Conservation (phyloP, 2,329 filamentous ascomycete species). For the Pyrenophora graminea region DNA sequence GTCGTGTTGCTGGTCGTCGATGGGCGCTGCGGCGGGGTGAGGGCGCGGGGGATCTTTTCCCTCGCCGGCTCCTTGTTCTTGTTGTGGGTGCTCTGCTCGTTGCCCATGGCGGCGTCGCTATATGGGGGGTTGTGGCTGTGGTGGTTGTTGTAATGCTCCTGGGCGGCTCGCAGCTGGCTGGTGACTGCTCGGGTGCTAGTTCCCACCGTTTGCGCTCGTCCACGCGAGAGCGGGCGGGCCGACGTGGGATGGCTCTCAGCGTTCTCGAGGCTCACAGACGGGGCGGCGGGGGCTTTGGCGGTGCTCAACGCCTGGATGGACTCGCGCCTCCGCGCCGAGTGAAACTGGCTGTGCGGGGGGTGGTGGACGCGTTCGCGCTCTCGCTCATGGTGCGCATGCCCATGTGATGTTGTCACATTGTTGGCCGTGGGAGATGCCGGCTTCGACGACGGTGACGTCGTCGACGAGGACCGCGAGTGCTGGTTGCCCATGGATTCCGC, state of each 20-base stretch:
- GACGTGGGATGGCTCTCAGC: conserved; percentile 39
- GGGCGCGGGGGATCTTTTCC: conserved; percentile 13
- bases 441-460: conserved; percentile 25
- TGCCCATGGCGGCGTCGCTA: conserved; percentile 41
- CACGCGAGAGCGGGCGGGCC: conserved; percentile 32
- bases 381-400: conserved; percentile 14
- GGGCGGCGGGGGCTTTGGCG: conserved; percentile 45
- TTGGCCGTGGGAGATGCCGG: conserved; percentile 29
- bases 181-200: conserved; percentile 29
- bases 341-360: conserved; percentile 21
- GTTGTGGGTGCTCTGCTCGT: conserved; percentile 46
- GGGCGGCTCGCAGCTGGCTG: conserved; percentile 37
- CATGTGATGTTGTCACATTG: conserved; percentile 29
- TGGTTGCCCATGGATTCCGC: conserved; percentile 42
- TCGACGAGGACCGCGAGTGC: conserved; percentile 29
- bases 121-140: background rate
- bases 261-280: conserved; percentile 45
- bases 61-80: conserved; percentile 7
- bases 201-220: conserved; percentile 33
- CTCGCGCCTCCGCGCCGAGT: conserved; percentile 44
- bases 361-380: conserved; percentile 14
- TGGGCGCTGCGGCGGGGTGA: background rate
- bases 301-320: conserved; percentile 47
- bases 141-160: conserved; percentile 30
- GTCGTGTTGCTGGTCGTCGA: conserved; percentile 20